Percentiles rank a stretch among this genome's conserved stretches.
Conservation (phyloP, 352 stramenopile genomes). For the Hyaloperonospora arabidopsidis region DNA sequence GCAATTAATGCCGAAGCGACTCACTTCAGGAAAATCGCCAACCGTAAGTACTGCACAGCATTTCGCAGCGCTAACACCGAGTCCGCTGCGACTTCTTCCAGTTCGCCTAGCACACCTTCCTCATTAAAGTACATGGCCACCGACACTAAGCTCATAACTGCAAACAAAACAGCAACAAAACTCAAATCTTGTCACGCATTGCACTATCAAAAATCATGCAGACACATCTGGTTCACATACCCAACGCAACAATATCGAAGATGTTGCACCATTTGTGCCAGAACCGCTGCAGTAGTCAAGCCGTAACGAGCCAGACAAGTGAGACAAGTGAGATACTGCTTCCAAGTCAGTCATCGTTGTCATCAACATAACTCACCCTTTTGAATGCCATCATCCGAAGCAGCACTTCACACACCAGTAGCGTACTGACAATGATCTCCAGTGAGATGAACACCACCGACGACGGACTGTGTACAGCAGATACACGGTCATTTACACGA, state of each 20-base stretch:
- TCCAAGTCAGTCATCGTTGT: neutral
- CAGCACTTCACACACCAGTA: constrained; percentile 74
- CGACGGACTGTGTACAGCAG: constrained; percentile 33
- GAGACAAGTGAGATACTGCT: neutral
- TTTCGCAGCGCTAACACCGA: constrained; percentile 72
- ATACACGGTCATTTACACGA: constrained; percentile 2
- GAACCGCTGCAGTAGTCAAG: constrained; percentile 38
- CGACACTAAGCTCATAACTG: constrained; percentile 72
- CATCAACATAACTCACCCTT: constrained; percentile 26
- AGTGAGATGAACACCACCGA: constrained; percentile 75
- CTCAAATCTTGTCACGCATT: constrained; percentile 1
- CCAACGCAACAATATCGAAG: constrained; percentile 70
- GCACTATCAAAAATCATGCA: neutral
- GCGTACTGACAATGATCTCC: constrained; percentile 63
- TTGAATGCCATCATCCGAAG: constrained; percentile 79
- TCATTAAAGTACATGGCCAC: constrained; percentile 82
- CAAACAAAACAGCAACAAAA: constrained; percentile 5
- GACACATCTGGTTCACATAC: constrained; percentile 19
- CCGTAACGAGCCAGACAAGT: neutral
- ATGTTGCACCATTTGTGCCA: constrained; percentile 84
- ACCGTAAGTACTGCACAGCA: constrained; percentile 67
- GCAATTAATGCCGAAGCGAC: constrained; percentile 2
- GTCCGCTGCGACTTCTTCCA: constrained; percentile 78
- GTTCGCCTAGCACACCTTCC: constrained; percentile 65
- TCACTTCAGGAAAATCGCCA: constrained; percentile 82